Conservation (phyloP, 192 early-diverging fungal genomes). For the Lobulomyces angularis region DNA sequence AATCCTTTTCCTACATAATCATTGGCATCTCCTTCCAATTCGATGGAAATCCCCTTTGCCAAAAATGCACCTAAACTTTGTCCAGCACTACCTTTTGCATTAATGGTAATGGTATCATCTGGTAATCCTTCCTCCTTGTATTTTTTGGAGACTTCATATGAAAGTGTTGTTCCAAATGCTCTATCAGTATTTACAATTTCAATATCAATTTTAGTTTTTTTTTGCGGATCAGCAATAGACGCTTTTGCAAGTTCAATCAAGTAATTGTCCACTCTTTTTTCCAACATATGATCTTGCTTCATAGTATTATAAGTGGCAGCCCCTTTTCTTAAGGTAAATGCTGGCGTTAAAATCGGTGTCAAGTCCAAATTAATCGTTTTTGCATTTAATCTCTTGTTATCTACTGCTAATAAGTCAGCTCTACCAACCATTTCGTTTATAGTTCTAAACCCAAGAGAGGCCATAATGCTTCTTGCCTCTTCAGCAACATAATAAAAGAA, state of each 20-base stretch:
- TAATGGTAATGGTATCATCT: slow-evolving; percentile 73
- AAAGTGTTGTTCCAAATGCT: slow-evolving; percentile 81
- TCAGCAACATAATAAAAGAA: slow-evolving; percentile 98
- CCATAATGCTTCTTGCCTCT: slow-evolving; percentile 86
- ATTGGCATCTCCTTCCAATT: slow-evolving; percentile 95
- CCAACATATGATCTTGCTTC: slow-evolving; percentile 81
- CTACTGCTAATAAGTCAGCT: slow-evolving; percentile 71
- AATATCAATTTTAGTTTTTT: slow-evolving; percentile 40
- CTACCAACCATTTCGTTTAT: slow-evolving; percentile 96
- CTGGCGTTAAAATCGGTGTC: slow-evolving; percentile 75
- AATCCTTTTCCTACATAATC: slow-evolving; percentile 99
- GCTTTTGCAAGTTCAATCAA: slow-evolving; percentile 73
- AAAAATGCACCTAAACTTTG: slow-evolving; percentile 94
- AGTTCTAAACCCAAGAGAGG: slow-evolving; percentile 82
- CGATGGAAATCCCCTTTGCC: slow-evolving; percentile 74
- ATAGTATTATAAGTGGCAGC: slow-evolving; percentile 70
- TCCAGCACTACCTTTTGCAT: slow-evolving; percentile 82
- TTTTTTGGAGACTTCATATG: slow-evolving; percentile 70
- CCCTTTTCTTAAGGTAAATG: slow-evolving; percentile 71
- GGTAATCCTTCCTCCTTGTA: slow-evolving; percentile 75
- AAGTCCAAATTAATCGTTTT: slow-evolving; percentile 84
- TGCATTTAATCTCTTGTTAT: slow-evolving; percentile 55
- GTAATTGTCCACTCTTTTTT: slow-evolving; percentile 74
- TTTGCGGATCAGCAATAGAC: too few relatives aligned
- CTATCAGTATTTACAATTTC: slow-evolving; percentile 89